phyloP scores from a whole-genome alignment of 2,329 filamentous ascomycete genomes.

The Phialemonium atrogriseum region DNA sequence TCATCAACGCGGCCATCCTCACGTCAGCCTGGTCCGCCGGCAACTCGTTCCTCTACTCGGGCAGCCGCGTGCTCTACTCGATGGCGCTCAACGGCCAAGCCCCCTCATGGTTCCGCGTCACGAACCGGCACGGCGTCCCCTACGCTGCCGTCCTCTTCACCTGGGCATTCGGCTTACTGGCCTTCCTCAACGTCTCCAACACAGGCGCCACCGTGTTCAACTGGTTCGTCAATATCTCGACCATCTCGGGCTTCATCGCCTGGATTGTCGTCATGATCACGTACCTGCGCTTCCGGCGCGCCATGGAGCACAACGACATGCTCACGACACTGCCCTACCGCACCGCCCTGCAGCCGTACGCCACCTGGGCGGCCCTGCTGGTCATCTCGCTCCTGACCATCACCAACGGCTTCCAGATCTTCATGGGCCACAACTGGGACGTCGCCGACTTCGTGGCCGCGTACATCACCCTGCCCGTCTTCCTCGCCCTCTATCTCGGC shows the following conservation, averaged over 20 bases:
- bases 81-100: slow-evolving; percentile 61
- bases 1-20: slow-evolving; percentile 61
- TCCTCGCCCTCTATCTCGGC: slow-evolving; percentile 49
- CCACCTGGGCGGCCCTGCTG: slow-evolving; percentile 50
- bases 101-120: slow-evolving; percentile 50
- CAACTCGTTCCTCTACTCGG: slow-evolving; percentile 57
- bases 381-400: slow-evolving; percentile 55
- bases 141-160: slow-evolving; percentile 44
- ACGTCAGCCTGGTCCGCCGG: slow-evolving; percentile 57
- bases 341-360: slow-evolving; percentile 51
- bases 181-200: slow-evolving; percentile 60
- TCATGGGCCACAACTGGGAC: slow-evolving; percentile 58
- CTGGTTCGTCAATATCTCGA: slow-evolving; percentile 66
- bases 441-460: slow-evolving; percentile 54
- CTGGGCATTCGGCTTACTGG: slow-evolving; percentile 53
- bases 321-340: slow-evolving; percentile 41
- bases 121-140: slow-evolving; percentile 54
- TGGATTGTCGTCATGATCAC: slow-evolving; percentile 52
- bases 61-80: slow-evolving; percentile 61
- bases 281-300: slow-evolving; percentile 51
- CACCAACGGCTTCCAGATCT: slow-evolving; percentile 69
- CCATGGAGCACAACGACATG: slow-evolving; percentile 44
- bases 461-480: slow-evolving; percentile 56
- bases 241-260: slow-evolving; percentile 50
- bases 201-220: slow-evolving; percentile 56